Evolutionary conservation across 2,329 filamentous ascomycete genomes (phyloP).

Genomic region (Alternaria arborescens): DNA sequence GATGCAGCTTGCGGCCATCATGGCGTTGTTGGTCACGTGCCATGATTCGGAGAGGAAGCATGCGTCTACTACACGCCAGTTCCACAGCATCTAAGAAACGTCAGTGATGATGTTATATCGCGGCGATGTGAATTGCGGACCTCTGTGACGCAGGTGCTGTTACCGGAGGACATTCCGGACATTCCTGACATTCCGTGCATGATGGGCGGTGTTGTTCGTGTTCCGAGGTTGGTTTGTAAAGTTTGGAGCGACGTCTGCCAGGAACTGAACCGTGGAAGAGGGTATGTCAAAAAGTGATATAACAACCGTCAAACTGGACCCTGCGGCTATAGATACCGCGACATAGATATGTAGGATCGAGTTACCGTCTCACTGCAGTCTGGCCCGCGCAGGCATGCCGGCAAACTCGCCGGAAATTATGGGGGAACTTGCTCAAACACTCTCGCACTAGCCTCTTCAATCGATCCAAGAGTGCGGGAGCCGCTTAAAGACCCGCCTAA

Average conservation of each 20-base stretch:
- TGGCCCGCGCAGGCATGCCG: constrained; percentile 12
- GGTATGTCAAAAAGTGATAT: neutral
- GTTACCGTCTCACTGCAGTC: constrained; percentile 14
- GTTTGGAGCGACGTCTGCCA: neutral
- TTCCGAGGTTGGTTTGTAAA: neutral
- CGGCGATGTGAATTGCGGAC: constrained; percentile 29
- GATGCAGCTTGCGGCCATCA: constrained; percentile 83
- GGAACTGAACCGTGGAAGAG: neutral
- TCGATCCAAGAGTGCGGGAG: neutral
- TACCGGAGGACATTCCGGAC: constrained; percentile 19
- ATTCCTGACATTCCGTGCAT: constrained; percentile 28
- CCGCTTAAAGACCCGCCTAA: neutral
- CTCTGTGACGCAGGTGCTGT: constrained; percentile 51
- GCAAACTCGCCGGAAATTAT: constrained; percentile 26
- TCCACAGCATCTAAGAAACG: constrained; percentile 74
- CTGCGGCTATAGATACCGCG: constrained; percentile 8
- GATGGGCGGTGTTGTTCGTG: constrained; percentile 11
- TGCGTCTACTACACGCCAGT: constrained; percentile 75
- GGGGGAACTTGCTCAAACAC: constrained; percentile 46
- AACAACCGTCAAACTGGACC: neutral
- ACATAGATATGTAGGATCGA: constrained; percentile 24
- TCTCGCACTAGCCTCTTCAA: constrained; percentile 24
- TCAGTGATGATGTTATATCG: constrained; percentile 2
- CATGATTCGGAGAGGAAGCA: constrained; percentile 75
- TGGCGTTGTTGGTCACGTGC: constrained; percentile 73